phyloP scores from a whole-genome alignment of 2,329 filamentous ascomycete species.

The Fusarium subglutinans region DNA sequence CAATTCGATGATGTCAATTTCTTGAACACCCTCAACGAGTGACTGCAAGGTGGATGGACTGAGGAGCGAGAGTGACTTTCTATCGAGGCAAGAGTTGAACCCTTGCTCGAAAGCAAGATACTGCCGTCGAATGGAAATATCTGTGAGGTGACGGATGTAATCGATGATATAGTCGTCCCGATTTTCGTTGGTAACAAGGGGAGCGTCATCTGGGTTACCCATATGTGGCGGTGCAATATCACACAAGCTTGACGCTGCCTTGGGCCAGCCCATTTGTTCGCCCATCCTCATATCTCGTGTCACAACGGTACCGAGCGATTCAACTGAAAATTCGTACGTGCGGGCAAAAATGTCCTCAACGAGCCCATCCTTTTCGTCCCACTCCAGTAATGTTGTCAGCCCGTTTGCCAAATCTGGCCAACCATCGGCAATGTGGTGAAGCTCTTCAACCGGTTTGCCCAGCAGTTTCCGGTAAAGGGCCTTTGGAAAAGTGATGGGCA shows the following conservation, averaged over 20 bases:
- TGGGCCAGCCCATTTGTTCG: constrained; percentile 60
- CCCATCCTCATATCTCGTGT: constrained; percentile 64
- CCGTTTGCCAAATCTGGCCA: constrained; percentile 86
- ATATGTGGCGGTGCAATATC: constrained; percentile 32
- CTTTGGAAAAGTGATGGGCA: constrained; percentile 88
- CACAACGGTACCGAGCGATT: constrained; percentile 65
- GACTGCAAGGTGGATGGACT: constrained; percentile 76
- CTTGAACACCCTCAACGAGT: constrained; percentile 83
- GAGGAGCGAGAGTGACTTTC: constrained; percentile 76
- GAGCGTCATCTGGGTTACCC: constrained; percentile 62
- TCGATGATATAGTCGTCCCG: constrained; percentile 81
- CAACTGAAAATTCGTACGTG: constrained; percentile 85
- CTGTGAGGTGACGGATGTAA: constrained; percentile 85
- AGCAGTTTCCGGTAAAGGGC: constrained; percentile 86
- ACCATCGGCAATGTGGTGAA: constrained; percentile 83
- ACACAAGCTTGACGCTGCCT: constrained; percentile 51
- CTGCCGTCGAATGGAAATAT: constrained; percentile 79
- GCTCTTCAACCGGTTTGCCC: constrained; percentile 71
- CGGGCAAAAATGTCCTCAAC: constrained; percentile 85
- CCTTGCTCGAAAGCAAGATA: constrained; percentile 83
- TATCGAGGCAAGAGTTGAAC: constrained; percentile 78
- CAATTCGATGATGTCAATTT: constrained; percentile 81
- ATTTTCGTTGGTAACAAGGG: constrained; percentile 83
- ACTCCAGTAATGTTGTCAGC: constrained; percentile 76
- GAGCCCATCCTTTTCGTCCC: constrained; percentile 77